phyloP scores from a whole-genome alignment of 768 basidiomycete genomes.

The Mrakia gelida region DNA sequence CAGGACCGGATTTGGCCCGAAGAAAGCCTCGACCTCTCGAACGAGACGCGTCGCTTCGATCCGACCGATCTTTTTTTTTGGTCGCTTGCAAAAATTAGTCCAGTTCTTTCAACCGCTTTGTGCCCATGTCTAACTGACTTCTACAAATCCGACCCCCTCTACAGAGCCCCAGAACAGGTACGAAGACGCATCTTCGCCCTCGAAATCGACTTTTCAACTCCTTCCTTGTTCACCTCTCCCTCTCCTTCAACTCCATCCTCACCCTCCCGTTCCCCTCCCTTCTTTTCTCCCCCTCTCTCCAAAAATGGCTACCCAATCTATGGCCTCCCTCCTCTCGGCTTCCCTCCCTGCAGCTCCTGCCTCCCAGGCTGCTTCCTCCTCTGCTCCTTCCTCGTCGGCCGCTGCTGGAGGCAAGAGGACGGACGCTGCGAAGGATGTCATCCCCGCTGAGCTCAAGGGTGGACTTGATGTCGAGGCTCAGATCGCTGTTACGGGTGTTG shows the following conservation, averaged over 20 bases:
- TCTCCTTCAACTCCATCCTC: neutral
- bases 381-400: constrained; percentile 45
- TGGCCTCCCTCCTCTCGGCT: constrained; percentile 89
- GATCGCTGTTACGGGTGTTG: constrained; percentile 70
- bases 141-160: too few species aligned
- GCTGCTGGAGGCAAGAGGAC: constrained; percentile 42
- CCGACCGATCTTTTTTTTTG: too few species aligned
- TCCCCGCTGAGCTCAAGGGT: constrained; percentile 88
- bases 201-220: neutral
- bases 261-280: neutral
- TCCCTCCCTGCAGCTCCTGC: constrained; percentile 46
- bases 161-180: too few species aligned
- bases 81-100: too few species aligned
- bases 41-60: too few species aligned
- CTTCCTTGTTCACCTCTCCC: neutral
- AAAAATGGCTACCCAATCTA: constrained; percentile 50
- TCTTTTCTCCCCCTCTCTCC: neutral
- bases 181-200: too few species aligned
- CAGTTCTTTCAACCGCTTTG: too few species aligned
- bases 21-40: too few species aligned
- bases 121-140: too few species aligned
- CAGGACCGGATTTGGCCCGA: too few species aligned
- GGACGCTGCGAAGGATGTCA: constrained; percentile 60
- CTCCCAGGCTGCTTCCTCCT: constrained; percentile 42
- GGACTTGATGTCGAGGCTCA: constrained; percentile 90